Conservation (phyloP, 352 stramenopile genomes). For the Pythium apleroticum region DNA sequence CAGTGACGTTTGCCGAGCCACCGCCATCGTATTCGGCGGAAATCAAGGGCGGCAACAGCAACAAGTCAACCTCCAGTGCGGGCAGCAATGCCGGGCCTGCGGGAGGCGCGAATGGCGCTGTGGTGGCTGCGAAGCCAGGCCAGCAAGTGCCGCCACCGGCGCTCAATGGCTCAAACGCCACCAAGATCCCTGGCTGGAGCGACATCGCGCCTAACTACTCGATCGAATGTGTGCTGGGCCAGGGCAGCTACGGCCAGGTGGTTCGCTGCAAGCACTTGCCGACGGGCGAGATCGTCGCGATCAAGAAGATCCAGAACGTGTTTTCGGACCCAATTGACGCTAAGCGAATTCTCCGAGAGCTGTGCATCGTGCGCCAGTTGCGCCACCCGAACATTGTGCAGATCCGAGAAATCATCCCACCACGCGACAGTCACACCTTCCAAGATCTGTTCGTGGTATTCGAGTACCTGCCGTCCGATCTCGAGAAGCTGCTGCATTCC, state of each 20-base stretch:
- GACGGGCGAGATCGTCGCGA: slow-evolving; percentile 85
- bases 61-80: slow-evolving; percentile 15
- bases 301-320: slow-evolving; percentile 90
- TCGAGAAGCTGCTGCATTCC: slow-evolving; percentile 85
- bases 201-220: slow-evolving; percentile 83
- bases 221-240: slow-evolving; percentile 82
- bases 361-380: slow-evolving; percentile 83
- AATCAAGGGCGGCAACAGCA: slow-evolving; percentile 11
- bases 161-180: slow-evolving; percentile 52
- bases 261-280: slow-evolving; percentile 87
- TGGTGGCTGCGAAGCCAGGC: background rate
- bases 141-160: slow-evolving; percentile 3
- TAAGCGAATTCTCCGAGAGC: slow-evolving; percentile 82
- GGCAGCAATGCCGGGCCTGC: slow-evolving; percentile 17
- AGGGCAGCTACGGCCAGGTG: slow-evolving; percentile 86
- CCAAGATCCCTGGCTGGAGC: slow-evolving; percentile 77
- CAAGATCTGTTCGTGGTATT: slow-evolving; percentile 87
- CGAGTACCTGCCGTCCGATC: slow-evolving; percentile 80
- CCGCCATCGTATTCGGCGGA: slow-evolving; percentile 9
- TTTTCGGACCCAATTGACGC: slow-evolving; percentile 87
- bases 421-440: slow-evolving; percentile 66
- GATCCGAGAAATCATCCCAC: slow-evolving; percentile 85
- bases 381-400: slow-evolving; percentile 88
- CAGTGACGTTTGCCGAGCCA: slow-evolving; percentile 36
- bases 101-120: slow-evolving; percentile 11